Conservation (phyloP, 345 rosid species). For the Carallia brachiata region DNA sequence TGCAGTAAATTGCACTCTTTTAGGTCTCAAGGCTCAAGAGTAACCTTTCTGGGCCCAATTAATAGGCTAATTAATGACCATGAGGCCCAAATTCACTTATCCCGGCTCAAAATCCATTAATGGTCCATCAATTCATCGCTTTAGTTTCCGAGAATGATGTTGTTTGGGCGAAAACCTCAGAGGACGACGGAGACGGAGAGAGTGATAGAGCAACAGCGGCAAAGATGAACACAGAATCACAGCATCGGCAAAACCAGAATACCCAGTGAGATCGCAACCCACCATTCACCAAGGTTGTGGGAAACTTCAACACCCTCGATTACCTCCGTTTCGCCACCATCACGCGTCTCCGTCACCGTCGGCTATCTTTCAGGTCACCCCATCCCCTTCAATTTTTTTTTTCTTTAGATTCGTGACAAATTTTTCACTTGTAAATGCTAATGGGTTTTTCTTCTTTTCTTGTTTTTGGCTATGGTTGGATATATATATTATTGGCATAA, state of each 20-base stretch:
- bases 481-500: constrained; percentile 61
- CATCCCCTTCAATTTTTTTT: not conserved
- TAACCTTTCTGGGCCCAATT: too few species aligned
- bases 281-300: constrained; percentile 75
- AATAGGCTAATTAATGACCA: too few species aligned
- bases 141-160: too few species aligned
- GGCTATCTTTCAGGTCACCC: constrained; percentile 42
- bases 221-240: constrained; percentile 96
- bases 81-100: too few species aligned
- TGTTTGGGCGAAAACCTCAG: not conserved
- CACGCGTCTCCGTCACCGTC: constrained; percentile 82
- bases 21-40: too few species aligned
- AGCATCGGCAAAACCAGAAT: constrained; percentile 86
- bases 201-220: not conserved
- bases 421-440: not conserved
- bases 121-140: too few species aligned
- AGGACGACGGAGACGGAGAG: not conserved
- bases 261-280: constrained; percentile 90
- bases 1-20: too few species aligned
- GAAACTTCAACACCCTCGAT: constrained; percentile 77
- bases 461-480: not conserved
- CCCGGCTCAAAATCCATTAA: too few species aligned
- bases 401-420: not conserved
- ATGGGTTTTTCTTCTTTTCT: not conserved
- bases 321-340: constrained; percentile 72